Percentiles rank a stretch among this genome's conserved stretches.
These are phyloP conservation scores for Crithidia mellificae DNA, from an alignment of 208 protist genomes.

Conservation along the genomic window DNA sequence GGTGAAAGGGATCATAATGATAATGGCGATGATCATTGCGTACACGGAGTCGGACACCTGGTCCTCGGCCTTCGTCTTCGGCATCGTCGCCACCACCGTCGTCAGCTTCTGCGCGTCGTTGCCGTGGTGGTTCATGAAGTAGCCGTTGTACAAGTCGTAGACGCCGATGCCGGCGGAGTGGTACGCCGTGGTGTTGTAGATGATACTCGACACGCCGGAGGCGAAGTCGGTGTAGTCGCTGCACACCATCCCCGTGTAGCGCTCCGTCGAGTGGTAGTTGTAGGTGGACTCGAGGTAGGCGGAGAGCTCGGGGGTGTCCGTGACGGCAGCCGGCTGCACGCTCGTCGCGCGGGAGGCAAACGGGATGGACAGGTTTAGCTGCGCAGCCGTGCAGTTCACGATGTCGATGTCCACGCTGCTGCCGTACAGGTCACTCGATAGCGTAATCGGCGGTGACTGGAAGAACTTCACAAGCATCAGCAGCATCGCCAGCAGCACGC, in stretches of 20 bases:
- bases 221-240: slow-evolving; percentile 14
- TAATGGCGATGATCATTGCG: slow-evolving; percentile 54
- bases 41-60: slow-evolving; percentile 35
- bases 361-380: slow-evolving; percentile 29
- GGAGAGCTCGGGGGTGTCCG: slow-evolving; percentile 28
- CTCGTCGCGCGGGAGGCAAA: slow-evolving; percentile 24
- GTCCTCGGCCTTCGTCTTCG: slow-evolving; percentile 44
- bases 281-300: slow-evolving; percentile 43
- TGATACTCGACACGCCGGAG: slow-evolving; percentile 21
- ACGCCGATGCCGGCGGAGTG: slow-evolving; percentile 46
- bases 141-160: slow-evolving; percentile 46
- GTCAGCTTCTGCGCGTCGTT: slow-evolving; percentile 13
- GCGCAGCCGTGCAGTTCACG: slow-evolving; percentile 26
- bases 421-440: slow-evolving; percentile 49
- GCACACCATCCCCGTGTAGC: slow-evolving; percentile 58
- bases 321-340: slow-evolving; percentile 15
- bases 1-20: slow-evolving; percentile 74
- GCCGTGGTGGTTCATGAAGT: slow-evolving; percentile 26
- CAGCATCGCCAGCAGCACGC: slow-evolving; percentile 73
- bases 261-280: slow-evolving; percentile 35
- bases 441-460: slow-evolving; percentile 27
- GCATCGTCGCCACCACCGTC: slow-evolving; percentile 42
- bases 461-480: slow-evolving; percentile 57
- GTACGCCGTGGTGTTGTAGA: slow-evolving; percentile 58
- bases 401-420: slow-evolving; percentile 39